Base-by-base conservation (phyloP, 2,329 filamentous ascomycete species). In the Hypoxylon sp. region DNA sequence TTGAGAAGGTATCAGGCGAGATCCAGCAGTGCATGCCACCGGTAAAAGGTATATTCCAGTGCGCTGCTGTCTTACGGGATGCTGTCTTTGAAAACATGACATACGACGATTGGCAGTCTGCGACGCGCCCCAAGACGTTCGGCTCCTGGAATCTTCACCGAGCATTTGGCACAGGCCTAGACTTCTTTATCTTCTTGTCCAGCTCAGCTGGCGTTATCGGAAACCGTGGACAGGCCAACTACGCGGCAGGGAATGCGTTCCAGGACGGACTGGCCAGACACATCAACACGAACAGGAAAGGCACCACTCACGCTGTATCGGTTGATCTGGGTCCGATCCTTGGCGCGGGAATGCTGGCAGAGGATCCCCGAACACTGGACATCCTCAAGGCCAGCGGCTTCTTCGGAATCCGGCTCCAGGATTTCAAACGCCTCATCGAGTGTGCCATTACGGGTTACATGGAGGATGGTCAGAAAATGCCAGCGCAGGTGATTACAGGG, bases 191-290 rank as follows among this genome's bases (percentile, higher is more conserved):
- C 19, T 67, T 88, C 33, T 80, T 89, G n/a, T 86, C 87, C 22
- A 87, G 85, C 37, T 82, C 86, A 0, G 82, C 85, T 0, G 86
- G 86, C 35, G 79, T 89, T 8, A 86, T 88, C 53, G 88, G 88
- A 33, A 88, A 85, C 69, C 83, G 84, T 4, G 86, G 86, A 0
- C 88, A 90, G 66, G 83, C 85, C 13, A 88, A 88, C 75, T 90
- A 90, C 67, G 84, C 86, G 2, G 86, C 86, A 0, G 87, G 84
- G 4, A 87, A 87, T 71, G 79, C 78, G 52, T 86, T 84, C 70
- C 80, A 85, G 54, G 85, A 87, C 56, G 81, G 84, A 0, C 78
- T 87, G 19, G 84, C 84, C 0, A 75, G 74, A 5, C 76, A 79
- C 57, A 74, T 75, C 35, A 70, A 63, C 50, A 58, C 74, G 76